Evolutionary conservation across 164 flowering plant species (phyloP).

Genomic region (Umbellularia californica): DNA sequence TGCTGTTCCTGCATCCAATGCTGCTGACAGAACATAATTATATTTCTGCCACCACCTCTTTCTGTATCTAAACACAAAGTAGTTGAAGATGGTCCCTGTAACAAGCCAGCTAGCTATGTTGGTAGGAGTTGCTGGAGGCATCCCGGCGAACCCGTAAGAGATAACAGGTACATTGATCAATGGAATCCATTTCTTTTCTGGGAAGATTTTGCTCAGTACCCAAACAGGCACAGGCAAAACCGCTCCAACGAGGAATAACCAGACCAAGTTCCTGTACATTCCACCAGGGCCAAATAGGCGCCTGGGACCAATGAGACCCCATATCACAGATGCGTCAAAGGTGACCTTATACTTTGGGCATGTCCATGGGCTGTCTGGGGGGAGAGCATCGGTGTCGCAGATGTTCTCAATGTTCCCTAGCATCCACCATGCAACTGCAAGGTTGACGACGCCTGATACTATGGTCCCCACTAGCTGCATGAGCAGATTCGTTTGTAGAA

Average conservation of each 20-base stretch:
- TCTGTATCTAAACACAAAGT: constrained; percentile 63
- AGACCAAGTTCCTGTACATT: constrained; percentile 77
- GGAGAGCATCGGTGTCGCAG: constrained; percentile 64
- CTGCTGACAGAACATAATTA: constrained; percentile 88
- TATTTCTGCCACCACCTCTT: constrained; percentile 91
- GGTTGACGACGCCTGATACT: constrained; percentile 70
- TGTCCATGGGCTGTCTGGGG: constrained; percentile 93
- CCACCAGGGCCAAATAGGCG: constrained; percentile 83
- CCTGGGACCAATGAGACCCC: constrained; percentile 88
- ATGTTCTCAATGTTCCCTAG: constrained; percentile 72
- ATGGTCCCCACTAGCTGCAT: constrained; percentile 79
- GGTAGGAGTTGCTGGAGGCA: constrained; percentile 97
- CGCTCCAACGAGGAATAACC: constrained; percentile 91
- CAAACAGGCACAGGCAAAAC: constrained; percentile 84
- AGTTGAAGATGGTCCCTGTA: constrained; percentile 85
- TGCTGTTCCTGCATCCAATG: constrained; percentile 91
- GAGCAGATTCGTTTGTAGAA: neutral
- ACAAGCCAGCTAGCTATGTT: constrained; percentile 94
- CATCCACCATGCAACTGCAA: constrained; percentile 97
- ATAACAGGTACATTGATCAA: constrained; percentile 87
- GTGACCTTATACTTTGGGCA: constrained; percentile 88
- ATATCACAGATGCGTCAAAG: constrained; percentile 92
- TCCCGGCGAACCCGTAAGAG: constrained; percentile 83
- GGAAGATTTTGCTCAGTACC: constrained; percentile 74
- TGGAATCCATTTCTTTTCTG: constrained; percentile 87